Evolutionary conservation across 805 yeast species (phyloP).

Genomic region (Pichia paraexigua): DNA sequence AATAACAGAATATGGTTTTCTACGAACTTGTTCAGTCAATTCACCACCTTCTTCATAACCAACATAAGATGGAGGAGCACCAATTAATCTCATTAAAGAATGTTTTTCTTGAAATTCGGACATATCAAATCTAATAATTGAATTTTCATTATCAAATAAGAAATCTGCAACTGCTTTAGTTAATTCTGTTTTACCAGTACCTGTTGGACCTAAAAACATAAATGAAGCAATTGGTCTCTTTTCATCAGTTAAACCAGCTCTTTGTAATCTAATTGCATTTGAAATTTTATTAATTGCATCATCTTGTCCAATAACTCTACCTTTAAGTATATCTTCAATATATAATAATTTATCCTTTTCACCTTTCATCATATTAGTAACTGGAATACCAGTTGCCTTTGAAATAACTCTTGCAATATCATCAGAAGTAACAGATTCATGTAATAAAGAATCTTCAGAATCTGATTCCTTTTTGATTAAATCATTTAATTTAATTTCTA

Average conservation of each 20-base stretch:
- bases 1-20: slow-evolving; percentile 91
- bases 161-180: slow-evolving; percentile 91
- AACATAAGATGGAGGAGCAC: slow-evolving; percentile 98
- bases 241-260: slow-evolving; percentile 94
- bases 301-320: slow-evolving; percentile 89
- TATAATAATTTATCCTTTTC: slow-evolving; percentile 83
- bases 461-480: slow-evolving; percentile 28
- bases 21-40: slow-evolving; percentile 88
- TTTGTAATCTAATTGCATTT: slow-evolving; percentile 90
- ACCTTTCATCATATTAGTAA: slow-evolving; percentile 82
- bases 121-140: slow-evolving; percentile 93
- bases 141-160: slow-evolving; percentile 77
- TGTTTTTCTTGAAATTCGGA: slow-evolving; percentile 96
- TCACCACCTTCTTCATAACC: slow-evolving; percentile 96
- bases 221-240: slow-evolving; percentile 94
- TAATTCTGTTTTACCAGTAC: slow-evolving; percentile 96
- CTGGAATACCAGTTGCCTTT: slow-evolving; percentile 94
- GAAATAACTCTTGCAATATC: slow-evolving; percentile 91
- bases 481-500: slow-evolving; percentile 54
- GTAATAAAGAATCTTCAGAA: slow-evolving; percentile 40
- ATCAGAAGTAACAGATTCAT: slow-evolving; percentile 89
- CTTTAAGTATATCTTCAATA: slow-evolving; percentile 75
- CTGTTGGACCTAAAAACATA: slow-evolving; percentile 96
- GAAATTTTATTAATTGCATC: slow-evolving; percentile 86
- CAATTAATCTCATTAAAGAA: slow-evolving; percentile 82